Evolutionary conservation across 768 basidiomycete species (phyloP), one percentile per base, ranked within the genome.

Genomic region (Dacryopinax primogenitus): DNA sequence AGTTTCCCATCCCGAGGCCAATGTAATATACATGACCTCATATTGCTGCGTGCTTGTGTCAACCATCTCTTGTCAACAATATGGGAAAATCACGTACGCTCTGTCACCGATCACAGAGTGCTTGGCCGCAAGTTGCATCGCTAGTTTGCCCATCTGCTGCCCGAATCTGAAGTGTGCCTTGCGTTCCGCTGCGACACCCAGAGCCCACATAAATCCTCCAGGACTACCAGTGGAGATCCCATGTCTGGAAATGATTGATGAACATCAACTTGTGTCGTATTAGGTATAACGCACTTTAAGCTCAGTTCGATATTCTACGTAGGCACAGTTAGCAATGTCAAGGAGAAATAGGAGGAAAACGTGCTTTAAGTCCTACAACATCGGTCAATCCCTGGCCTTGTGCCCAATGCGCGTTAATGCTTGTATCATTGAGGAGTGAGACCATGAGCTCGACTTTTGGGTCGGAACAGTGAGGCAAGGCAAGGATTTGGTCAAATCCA

Each of bases 391-490:
- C 80, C 63, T 79, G 79, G 13, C 73, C 74, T 0, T 81, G 78
- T 68, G 81, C 85, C 86, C 86, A 88, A 69, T 87, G 87, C 12
- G 86, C 85, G 71, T 85, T 85, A 32, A 82, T 81, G 3, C 84
- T 84, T 23, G 86, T 86, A 69, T 89, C 87, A 68, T 86, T 86
- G 33, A 88, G 76, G 58, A 88, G 72, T 12, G 81, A 76, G 9
- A 87, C 83, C 9, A 85, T 84, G 33, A 89, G 77, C 69, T 87
- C 84, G 12, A 78, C 82, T 45, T 78, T 77, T 1, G 77, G 72
- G 71, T 88, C 86, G 6, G 80, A 81, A 3, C 84, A 80, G n/a
- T 81, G 77, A 30, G 85, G 86, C 39, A 85, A 83, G 30, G 77
- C 71, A 11, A 87, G 75, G 67, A 89, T 85, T 65, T 85, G 81